Base-by-base conservation (phyloP, 2,329 filamentous ascomycete species). In the Hymenoscyphus scutula region DNA sequence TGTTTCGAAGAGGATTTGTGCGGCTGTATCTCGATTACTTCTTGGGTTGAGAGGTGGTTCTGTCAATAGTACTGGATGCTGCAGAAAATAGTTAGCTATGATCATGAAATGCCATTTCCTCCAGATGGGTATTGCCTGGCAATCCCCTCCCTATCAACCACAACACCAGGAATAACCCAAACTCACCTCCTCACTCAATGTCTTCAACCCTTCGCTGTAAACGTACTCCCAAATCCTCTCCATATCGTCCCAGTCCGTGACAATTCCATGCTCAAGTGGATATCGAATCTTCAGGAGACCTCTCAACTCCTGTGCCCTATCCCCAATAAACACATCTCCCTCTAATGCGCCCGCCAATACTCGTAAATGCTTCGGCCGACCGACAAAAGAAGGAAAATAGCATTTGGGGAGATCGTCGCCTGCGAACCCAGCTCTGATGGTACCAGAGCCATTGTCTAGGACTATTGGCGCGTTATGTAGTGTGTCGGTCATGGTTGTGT, bases 241-340 rank as follows among this genome's bases (percentile, higher is more conserved):
- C 95, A 99, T 99, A 75, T 99, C 95, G 75, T 98, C 95, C 95
- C 95, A 99, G 77, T 99, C 92, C 70, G 95, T 99, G 67, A 99
- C 95, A 72, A 99, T 96, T 71, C 95, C 95, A 76, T 99, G 95
- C 79, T 98, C 95, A 61, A 99, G 81, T 53, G 95, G 95, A 76
- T 98, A 98, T 68, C 88, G 85, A 72, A 99, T 97, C 84, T 98
- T 99, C 71, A 99, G 83, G 65, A 99, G 81, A 2, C 95, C 95
- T 73, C 94, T 87, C 73, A 97, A 83, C 74, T 98, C 93, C 71
- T 94, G 93, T 19, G 86, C 86, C 76, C 92, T 89, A 72, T 93
- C 89, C 58, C 95, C 95, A 75, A 99, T 97, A 77, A 99, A 99
- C 59, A 96, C 89, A 75, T 99, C 95, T 58, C 95, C 95, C 79